Base-by-base conservation (phyloP, 2,329 filamentous ascomycete genomes). In the Hansfordia pulvinata region DNA sequence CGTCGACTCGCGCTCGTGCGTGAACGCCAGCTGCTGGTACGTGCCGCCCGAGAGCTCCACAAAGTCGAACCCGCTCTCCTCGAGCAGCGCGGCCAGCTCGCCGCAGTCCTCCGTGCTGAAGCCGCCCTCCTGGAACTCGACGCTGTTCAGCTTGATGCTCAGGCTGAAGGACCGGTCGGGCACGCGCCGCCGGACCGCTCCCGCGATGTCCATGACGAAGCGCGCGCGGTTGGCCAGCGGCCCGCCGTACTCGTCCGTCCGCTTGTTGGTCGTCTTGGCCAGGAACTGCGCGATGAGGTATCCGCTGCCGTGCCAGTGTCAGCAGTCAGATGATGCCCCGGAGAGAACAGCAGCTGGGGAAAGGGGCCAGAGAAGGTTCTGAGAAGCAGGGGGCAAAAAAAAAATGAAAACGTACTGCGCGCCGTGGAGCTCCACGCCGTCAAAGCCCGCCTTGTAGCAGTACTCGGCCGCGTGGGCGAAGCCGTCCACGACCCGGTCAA, bases 31-130 rank as follows among this genome's bases (percentile, higher is more conserved):
- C 29, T 70, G 47, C 37, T 74, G 64, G 35, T 66, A 74, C 0
- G 47, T 64, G 0, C 77, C 76, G 1, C 76, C 77, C 11, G 64
- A 71, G 15, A 82, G 61, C 46, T 83, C 76, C 2, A 82, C 49
- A 35, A 79, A 80, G 46, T 82, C 76, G 2, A 81, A 49, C 5
- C 52, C 64, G 20, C 54, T 57, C 5, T 49, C 41, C n/a, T 53
- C 46, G 40, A 80, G 74, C 30, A 67, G 60, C 20, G 79, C 49
- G 19, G 60, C 66, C 12, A 69, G 36, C 26, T 50, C 50, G 34
- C 50, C 46, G 4, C 47, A 39, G 15, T 43, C 40, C 9, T 39
- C 35, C 8, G 36, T 30, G 3, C 32, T 28, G 32, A 43, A 38
- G 6, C 39, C 42, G 18, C 32, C 42, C 2, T 53, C 46, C 34